Evolutionary conservation across 768 basidiomycete genomes (phyloP).

Genomic region (Panellus pusillus): DNA sequence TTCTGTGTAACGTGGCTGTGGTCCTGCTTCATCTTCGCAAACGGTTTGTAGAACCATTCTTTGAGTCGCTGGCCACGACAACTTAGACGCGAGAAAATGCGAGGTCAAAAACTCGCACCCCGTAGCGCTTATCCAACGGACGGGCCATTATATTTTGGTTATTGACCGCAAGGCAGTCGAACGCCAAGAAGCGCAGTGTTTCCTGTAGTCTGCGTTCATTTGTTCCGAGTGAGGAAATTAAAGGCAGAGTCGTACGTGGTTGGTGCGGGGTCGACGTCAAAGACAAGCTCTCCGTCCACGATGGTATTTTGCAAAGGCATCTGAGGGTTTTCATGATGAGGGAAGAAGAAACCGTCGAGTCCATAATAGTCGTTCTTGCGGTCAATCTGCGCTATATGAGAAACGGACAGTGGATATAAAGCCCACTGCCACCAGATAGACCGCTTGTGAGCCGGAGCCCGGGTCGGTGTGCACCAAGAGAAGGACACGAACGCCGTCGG

Average conservation of each 20-base stretch:
- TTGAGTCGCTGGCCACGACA: slow-evolving; percentile 62
- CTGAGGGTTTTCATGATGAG: slow-evolving; percentile 75
- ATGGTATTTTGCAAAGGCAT: slow-evolving; percentile 76
- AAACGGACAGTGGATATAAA: neutral
- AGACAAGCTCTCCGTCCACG: slow-evolving; percentile 91
- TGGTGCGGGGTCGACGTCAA: slow-evolving; percentile 80
- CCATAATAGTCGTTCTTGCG: slow-evolving; percentile 86
- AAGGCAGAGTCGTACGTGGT: slow-evolving; percentile 47
- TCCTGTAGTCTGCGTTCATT: slow-evolving; percentile 39
- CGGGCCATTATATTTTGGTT: slow-evolving; percentile 85
- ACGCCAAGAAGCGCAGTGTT: slow-evolving; percentile 79
- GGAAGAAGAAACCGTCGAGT: slow-evolving; percentile 80
- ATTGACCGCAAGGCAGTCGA: slow-evolving; percentile 90
- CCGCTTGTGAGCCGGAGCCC: slow-evolving; percentile 49
- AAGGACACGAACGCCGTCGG: slow-evolving; percentile 90
- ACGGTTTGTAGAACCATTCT: slow-evolving; percentile 83
- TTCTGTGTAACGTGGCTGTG: slow-evolving; percentile 62
- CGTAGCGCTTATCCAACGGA: slow-evolving; percentile 84
- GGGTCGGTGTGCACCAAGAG: slow-evolving; percentile 71
- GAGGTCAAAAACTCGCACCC: slow-evolving; percentile 52
- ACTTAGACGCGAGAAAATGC: slow-evolving; percentile 9
- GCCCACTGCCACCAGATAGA: slow-evolving; percentile 68
- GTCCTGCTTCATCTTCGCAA: slow-evolving; percentile 64
- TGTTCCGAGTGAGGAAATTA: slow-evolving; percentile 29
- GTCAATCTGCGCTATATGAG: slow-evolving; percentile 68